Base-by-base conservation (phyloP, 805 yeast genomes). In the Diddensiella transvaalensis region DNA sequence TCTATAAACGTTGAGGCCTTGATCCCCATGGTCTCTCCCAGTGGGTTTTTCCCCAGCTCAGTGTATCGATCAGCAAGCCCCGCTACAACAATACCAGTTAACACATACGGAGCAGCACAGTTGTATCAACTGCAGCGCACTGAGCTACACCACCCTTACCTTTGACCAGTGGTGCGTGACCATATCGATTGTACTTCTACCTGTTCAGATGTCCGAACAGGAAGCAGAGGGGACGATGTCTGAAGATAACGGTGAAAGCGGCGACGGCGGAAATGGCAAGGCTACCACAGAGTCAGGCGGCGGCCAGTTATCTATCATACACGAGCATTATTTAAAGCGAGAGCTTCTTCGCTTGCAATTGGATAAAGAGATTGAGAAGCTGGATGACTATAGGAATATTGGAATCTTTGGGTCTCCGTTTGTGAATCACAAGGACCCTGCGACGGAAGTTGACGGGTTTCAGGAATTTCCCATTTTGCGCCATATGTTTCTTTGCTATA, bases 281-380 rank as follows among this genome's bases (percentile, higher is more conserved):
- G 11, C 8, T 8, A 8, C 8, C 11, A 8, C 32, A 13, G 13
- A 8, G 13, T 26, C 32, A 8, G 13, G 13, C 8, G 32, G 32
- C 13, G 32, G 13, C 13, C 11, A n/a, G 8, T 17, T 35, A 6
- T 35, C 79, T 11, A 79, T 90, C 2, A 72, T 77, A 0, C 87
- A 90, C 63, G 96, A 88, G 65, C 97, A 91, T 60, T 86, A 85
- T 64, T 74, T 93, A 46, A 91, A 91, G 65, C 80, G 95, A 59
- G 90, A 87, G 66, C 72, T 91, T 15, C 68, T 91, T 22, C 76
- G 78, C 52, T 70, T 76, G 10, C 78, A 85, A 60, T 67, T 89
- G 26, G 72, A 75, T 10, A 61, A 72, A 3, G 99, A 91, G 63
- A 70, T 88, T 37, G 76, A 71, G 23, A 64, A 63, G 19, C 66